Conservation (phyloP, 805 yeast species). For the Grigorovia yakushimaensis region DNA sequence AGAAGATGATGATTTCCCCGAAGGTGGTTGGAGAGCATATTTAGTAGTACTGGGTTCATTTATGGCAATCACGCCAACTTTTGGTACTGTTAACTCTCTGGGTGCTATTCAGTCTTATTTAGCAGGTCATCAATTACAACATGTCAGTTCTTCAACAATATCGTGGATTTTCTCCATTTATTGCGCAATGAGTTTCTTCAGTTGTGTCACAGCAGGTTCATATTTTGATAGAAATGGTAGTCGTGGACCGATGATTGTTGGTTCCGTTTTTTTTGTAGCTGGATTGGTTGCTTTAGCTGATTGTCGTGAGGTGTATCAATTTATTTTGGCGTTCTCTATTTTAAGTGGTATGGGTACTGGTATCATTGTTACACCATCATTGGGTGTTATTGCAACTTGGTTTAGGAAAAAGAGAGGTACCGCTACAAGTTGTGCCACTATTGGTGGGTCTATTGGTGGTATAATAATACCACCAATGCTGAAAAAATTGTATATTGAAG, state of each 20-base stretch:
- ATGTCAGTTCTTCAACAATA: slow-evolving; percentile 39
- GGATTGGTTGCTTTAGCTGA: slow-evolving; percentile 53
- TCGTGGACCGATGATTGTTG: slow-evolving; percentile 33
- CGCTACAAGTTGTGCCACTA: slow-evolving; percentile 41
- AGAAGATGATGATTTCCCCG: slow-evolving; percentile 30
- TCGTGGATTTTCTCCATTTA: slow-evolving; percentile 64
- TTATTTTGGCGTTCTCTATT: slow-evolving; percentile 49
- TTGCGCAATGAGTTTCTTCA: slow-evolving; percentile 41
- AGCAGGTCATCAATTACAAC: slow-evolving; percentile 41
- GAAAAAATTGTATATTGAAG: slow-evolving; percentile 37
- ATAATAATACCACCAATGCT: slow-evolving; percentile 45
- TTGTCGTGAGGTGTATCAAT: slow-evolving; percentile 46
- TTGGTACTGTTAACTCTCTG: slow-evolving; percentile 51
- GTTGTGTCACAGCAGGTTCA: slow-evolving; percentile 47
- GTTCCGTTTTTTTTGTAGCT: slow-evolving; percentile 37
- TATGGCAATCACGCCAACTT: slow-evolving; percentile 46
- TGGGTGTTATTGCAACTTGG: slow-evolving; percentile 60
- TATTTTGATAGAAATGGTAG: slow-evolving; percentile 57
- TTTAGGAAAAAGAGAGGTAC: slow-evolving; percentile 49
- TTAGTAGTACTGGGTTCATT: slow-evolving; percentile 51
- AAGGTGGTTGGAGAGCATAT: slow-evolving; percentile 54
- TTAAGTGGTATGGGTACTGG: slow-evolving; percentile 52
- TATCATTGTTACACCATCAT: slow-evolving; percentile 48
- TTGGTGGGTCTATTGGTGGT: slow-evolving; percentile 52
- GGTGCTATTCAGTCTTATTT: slow-evolving; percentile 64